These are phyloP conservation scores for Penicillium sp. DNA, from an alignment of 2,329 filamentous ascomycete genomes.

Conservation along the genomic window DNA sequence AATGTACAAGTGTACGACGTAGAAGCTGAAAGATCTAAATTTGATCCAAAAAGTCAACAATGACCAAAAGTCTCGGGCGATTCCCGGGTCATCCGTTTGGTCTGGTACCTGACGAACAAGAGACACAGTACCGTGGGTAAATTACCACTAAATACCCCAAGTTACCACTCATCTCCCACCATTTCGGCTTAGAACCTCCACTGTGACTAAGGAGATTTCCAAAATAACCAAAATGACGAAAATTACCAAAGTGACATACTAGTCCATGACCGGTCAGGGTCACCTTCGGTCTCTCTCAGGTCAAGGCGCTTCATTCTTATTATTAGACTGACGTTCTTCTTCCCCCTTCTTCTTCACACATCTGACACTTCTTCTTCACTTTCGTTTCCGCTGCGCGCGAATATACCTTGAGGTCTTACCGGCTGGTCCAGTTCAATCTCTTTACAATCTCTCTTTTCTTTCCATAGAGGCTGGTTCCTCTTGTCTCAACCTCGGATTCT, in stretches of 20 bases:
- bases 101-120: background rate
- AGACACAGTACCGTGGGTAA: background rate
- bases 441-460: conserved; percentile 30
- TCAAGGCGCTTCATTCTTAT: conserved; percentile 13
- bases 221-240: background rate
- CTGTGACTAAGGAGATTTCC: background rate
- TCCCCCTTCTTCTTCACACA: conserved; percentile 12
- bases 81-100: background rate
- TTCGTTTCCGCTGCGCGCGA: conserved; percentile 39
- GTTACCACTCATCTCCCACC: background rate
- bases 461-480: conserved; percentile 42
- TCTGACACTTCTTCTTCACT: conserved; percentile 22
- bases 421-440: conserved; percentile 40
- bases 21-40: background rate
- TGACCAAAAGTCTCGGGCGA: background rate
- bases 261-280: conserved; percentile 11
- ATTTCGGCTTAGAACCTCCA: background rate
- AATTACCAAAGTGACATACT: conserved; percentile 10
- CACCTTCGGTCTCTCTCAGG: background rate
- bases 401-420: conserved; percentile 32
- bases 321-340: conserved; percentile 16
- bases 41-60: background rate
- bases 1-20: background rate
- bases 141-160: background rate
- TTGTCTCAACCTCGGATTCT: conserved; percentile 19